Conservation (phyloP, 169 alveolate genomes). For the Eimeria tenella region DNA sequence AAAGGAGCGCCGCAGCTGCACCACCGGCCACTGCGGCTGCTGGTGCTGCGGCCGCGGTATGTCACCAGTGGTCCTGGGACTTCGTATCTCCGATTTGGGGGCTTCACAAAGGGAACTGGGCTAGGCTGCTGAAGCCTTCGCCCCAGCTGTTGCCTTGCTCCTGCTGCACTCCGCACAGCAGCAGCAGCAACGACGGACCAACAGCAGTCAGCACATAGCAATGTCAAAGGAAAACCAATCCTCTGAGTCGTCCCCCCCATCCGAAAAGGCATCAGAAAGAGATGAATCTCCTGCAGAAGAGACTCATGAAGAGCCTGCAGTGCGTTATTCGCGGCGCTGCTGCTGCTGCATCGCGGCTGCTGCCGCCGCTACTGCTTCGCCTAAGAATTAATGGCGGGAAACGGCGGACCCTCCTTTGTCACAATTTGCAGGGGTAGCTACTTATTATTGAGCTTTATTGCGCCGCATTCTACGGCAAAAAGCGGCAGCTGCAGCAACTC, state of each 20-base stretch:
- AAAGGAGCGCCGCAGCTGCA: slow-evolving; percentile 20
- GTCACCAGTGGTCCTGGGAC: background rate
- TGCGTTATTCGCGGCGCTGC: background rate
- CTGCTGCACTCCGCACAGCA: slow-evolving; percentile 25
- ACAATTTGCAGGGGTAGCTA: background rate
- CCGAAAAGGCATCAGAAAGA: background rate
- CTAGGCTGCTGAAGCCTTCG: background rate
- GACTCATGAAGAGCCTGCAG: slow-evolving; percentile 8
- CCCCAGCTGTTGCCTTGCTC: slow-evolving; percentile 42
- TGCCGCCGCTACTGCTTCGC: background rate
- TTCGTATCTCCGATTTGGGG: background rate
- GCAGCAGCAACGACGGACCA: background rate
- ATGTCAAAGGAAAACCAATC: background rate
- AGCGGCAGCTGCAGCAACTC: background rate
- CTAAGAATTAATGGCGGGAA: background rate
- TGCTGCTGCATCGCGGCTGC: background rate
- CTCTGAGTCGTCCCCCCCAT: slow-evolving; percentile 20
- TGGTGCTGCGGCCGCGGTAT: slow-evolving; percentile 6
- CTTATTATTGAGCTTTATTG: background rate
- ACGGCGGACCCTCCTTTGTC: background rate
- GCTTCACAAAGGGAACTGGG: background rate
- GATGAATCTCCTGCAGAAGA: background rate
- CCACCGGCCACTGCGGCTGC: slow-evolving; percentile 30
- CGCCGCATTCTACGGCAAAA: background rate
- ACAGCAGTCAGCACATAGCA: background rate